phyloP scores from a whole-genome alignment of 225 moss, liverwort and hornwort genomes.

The Neckera pumila region DNA sequence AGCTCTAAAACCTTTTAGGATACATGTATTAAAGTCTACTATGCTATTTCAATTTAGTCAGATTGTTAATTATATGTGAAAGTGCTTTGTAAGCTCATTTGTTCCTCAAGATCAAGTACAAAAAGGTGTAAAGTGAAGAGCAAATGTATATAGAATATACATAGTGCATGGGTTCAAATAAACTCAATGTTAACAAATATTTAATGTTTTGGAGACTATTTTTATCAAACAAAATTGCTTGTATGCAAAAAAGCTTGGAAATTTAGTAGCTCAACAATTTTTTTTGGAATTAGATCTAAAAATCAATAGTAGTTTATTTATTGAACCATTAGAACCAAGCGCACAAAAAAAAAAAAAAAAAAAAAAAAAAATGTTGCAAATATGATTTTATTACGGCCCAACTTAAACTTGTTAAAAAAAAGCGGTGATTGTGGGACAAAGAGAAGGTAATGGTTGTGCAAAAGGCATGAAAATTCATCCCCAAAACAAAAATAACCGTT shows the following conservation, averaged over 20 bases:
- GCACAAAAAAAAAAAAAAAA: too few relatives aligned
- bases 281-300: not conserved
- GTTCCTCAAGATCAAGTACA: not conserved
- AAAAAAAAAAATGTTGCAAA: too few relatives aligned
- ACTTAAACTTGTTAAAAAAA: not conserved
- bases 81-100: not conserved
- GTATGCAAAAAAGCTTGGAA: rapidly evolving
- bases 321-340: not conserved
- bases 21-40: not conserved
- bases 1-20: not conserved
- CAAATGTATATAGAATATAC: not conserved
- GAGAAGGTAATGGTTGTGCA: too few relatives aligned
- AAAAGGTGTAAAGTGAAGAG: too few relatives aligned
- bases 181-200: not conserved
- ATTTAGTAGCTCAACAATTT: too few relatives aligned
- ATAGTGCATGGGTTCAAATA: not conserved
- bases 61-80: not conserved
- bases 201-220: too few relatives aligned
- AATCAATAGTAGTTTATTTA: too few relatives aligned
- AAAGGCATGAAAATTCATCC: too few relatives aligned
- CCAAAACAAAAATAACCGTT: not conserved
- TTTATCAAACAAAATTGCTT: not conserved
- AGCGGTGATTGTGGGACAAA: rapidly evolving
- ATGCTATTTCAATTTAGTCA: too few relatives aligned
- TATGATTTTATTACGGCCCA: not conserved